Evolutionary conservation across 228 moss, liverwort and hornwort genomes (phyloP), one percentile per base, ranked within the genome.

Genomic region (Sphagnum fallax): DNA sequence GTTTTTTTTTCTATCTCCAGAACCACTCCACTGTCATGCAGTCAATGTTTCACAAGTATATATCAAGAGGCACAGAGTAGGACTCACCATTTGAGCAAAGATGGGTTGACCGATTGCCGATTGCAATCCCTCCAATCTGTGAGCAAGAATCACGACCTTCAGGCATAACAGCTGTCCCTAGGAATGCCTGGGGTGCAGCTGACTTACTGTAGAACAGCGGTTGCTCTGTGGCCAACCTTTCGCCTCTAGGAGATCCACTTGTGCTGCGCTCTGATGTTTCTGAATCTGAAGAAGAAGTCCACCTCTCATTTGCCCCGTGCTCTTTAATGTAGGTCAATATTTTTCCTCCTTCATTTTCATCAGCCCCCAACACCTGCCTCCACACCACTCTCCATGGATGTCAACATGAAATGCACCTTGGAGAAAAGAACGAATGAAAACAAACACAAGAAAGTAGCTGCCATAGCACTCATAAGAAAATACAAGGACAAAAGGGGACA

Each of bases 301-400:
- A 8, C 9, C 55, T 55, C 12, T 8, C 55, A 12, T 4, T 10
- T 15, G 49, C 4, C 15, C 16, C 67, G 16, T 72, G 74, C 52
- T 71, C 64, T 3, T 68, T 77, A 60, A 77, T 71, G 60, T 71
- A 71, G 52, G 77, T 49, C 52, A 64, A 50, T n/a, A 64, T 70
- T 67, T 64, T 78, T 70, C 71, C 78, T 72, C 75, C 77, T 66
- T 78, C 77, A 68, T 61, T 74, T 49, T 49, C 68, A 71, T 74
- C 81, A 55, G 55, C 66, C 57, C 81, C 77, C 65, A 69, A 51
- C 11, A 68, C 53, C 68, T 68, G 53, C 32, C 32, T 12, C 67
- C 15, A 4, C 12, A 18, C 32, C 18, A 58, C 8, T 6, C 51
- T 50, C 49, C 4, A 47, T 66, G 14, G n/a, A 18, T 50, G 52